Evolutionary conservation across 768 basidiomycete genomes (phyloP).

Genomic region (Saitozyma sp.): DNA sequence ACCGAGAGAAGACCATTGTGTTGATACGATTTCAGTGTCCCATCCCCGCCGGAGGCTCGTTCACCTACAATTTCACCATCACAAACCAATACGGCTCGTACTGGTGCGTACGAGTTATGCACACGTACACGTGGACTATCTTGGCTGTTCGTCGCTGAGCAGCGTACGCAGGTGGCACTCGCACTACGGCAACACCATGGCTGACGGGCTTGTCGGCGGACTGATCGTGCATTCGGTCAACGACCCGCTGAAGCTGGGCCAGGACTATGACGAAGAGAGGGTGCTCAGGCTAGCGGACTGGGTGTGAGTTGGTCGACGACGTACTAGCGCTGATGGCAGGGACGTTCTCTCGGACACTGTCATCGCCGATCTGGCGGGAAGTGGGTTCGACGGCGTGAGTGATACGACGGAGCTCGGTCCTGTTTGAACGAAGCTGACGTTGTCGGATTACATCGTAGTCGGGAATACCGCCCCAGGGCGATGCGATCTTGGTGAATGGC

Average conservation of each 20-base stretch:
- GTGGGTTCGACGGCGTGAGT: conserved; percentile 30
- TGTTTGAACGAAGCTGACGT: background rate
- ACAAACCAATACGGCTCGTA: conserved; percentile 26
- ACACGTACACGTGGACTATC: too few species aligned
- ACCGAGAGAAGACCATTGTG: background rate
- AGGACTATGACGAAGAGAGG: conserved; percentile 41
- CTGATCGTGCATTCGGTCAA: conserved; percentile 26
- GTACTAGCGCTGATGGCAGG: conserved; percentile 9
- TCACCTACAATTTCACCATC: conserved; percentile 40
- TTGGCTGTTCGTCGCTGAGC: too few species aligned
- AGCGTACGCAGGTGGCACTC: conserved; percentile 23
- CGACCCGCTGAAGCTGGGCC: conserved; percentile 36
- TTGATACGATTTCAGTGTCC: conserved; percentile 28
- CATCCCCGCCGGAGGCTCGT: conserved; percentile 22
- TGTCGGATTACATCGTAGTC: conserved; percentile 8
- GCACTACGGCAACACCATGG: conserved; percentile 30
- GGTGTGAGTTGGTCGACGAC: conserved; percentile 7
- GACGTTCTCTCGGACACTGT: conserved; percentile 17
- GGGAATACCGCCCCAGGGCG: conserved; percentile 17
- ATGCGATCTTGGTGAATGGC: conserved; percentile 33
- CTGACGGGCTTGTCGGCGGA: conserved; percentile 33
- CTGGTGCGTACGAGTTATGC: conserved; percentile 19
- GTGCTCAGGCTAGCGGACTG: conserved; percentile 23
- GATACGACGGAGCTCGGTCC: too few species aligned
- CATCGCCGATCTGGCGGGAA: conserved; percentile 11